A percentile compares a stretch with the other conserved stretches of the same genome.
These are phyloP conservation scores for Diaporthe eres DNA, from an alignment of 2,329 filamentous ascomycete genomes.

Conservation along the genomic window DNA sequence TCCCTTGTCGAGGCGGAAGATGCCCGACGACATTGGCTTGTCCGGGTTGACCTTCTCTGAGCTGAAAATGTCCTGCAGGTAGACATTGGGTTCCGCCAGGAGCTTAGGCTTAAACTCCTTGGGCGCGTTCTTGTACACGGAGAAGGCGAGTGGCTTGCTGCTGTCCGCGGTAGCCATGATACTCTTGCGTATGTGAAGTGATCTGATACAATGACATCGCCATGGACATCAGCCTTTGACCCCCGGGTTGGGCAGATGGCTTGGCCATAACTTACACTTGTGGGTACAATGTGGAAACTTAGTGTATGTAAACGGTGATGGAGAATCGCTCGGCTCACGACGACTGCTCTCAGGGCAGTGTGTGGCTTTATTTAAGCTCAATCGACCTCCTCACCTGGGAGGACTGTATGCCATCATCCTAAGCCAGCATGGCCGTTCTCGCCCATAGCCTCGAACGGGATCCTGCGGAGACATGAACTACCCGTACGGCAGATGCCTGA, in stretches of 20 bases:
- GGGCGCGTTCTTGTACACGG: constrained; percentile 23
- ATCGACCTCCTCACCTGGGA: not conserved
- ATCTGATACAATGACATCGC: not conserved
- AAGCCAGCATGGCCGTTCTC: not conserved
- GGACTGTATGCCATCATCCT: not conserved
- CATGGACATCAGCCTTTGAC: not conserved
- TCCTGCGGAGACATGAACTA: not conserved
- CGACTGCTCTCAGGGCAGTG: no score
- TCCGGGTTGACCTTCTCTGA: constrained; percentile 68
- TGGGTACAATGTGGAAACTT: not conserved
- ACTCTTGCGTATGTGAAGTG: not conserved
- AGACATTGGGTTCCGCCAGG: constrained; percentile 78
- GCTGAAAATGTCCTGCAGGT: constrained; percentile 73
- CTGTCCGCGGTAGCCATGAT: not conserved
- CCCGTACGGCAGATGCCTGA: not conserved
- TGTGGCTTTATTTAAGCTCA: not conserved
- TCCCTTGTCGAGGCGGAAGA: constrained; percentile 78
- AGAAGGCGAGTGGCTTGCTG: constrained; percentile 34
- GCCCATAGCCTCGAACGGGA: not conserved
- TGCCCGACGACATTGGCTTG: constrained; percentile 73
- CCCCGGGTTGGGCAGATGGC: not conserved
- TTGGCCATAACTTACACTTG: not conserved
- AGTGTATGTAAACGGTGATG: not conserved
- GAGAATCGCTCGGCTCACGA: not conserved
- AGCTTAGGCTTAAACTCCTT: constrained; percentile 71